phyloP scores from a whole-genome alignment of 148 eudicot species.

The Polygonum maritimum region DNA sequence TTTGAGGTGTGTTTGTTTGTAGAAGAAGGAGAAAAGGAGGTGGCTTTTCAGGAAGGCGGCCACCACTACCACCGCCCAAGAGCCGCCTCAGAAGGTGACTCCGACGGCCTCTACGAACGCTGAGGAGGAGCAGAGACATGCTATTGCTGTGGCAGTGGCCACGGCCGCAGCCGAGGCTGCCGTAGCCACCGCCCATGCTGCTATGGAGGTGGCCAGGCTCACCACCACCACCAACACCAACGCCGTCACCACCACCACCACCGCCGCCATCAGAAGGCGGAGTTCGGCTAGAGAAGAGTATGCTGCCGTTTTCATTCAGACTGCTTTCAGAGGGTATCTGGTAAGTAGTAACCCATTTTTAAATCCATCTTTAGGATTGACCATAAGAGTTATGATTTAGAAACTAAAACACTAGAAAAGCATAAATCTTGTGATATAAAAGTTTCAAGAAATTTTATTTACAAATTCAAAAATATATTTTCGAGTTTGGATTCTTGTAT shows the following conservation, averaged over 20 bases:
- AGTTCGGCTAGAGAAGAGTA: constrained; percentile 16
- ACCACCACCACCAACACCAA: constrained; percentile 16
- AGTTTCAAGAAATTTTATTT: too few species aligned
- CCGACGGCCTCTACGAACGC: constrained; percentile 1
- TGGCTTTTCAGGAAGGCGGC: constrained; percentile 35
- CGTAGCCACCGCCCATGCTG: constrained; percentile 34
- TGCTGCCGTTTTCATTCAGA: constrained; percentile 38
- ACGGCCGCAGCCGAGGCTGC: constrained; percentile 42
- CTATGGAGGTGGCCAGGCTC: constrained; percentile 29
- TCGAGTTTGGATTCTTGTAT: too few species aligned
- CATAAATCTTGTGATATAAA: too few species aligned
- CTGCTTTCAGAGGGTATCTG: constrained; percentile 48
- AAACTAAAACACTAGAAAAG: too few species aligned
- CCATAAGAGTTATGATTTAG: too few species aligned
- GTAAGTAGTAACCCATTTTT: constrained; percentile 10
- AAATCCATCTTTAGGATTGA: too few species aligned
- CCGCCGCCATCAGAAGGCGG: not conserved
- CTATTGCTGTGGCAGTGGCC: constrained; percentile 40
- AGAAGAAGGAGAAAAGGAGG: constrained; percentile 36
- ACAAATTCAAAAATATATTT: too few species aligned
- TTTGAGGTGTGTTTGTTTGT: not conserved
- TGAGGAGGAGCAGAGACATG: constrained; percentile 26
- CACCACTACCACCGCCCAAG: not conserved
- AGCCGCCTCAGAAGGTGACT: constrained; percentile 5
- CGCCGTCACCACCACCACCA: constrained; percentile 16